Base-by-base conservation (phyloP, 345 rosid species). In the Lagerstroemia speciosa region DNA sequence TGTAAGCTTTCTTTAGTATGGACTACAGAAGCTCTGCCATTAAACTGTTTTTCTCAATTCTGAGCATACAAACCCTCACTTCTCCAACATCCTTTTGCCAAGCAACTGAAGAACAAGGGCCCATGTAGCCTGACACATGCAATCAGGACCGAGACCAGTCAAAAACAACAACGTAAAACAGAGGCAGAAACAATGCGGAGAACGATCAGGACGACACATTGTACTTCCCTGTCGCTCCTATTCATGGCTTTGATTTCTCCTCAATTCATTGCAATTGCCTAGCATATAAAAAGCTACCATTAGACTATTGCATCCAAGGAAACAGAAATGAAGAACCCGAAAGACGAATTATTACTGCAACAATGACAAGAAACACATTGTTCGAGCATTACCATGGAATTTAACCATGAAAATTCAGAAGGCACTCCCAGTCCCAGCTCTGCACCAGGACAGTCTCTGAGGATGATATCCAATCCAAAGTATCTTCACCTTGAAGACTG, bases 41-140 rank as follows among this genome's bases (percentile, higher is more conserved):
- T 36, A 36, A 36, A 36, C 1, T 36, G 38, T 2, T n/a, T n/a
- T n/a, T n/a, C n/a, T n/a, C n/a, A n/a, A 36, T 9, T 36, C 38
- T 36, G 45, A 33, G 66, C 66, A 36, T 53, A 72, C 48, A 22
- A 67, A 85, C 90, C 89, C 85, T 85, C 68, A 85, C 85, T 48
- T 66, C 74, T 73, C 83, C 90, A 70, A 81, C 90, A 86, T 85
- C 85, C 69, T 69, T 76, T 72, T 80, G 81, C 87, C 87, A 85
- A 68, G 82, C 78, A 46, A 50, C 48, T 38, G 72, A 69, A 30
- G 72, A 66, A 60, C 67, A 66, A 63, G 80, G 68, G 30, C 70
- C 64, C 5, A 32, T 26, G 70, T 60, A 34, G 40, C 73, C 92
- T 87, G 81, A 71, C 74, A 73, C 41, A 43, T 36, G 38, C 41